phyloP scores from a whole-genome alignment of 192 early-diverging fungal species.

The Backusella parvicylindrica region DNA sequence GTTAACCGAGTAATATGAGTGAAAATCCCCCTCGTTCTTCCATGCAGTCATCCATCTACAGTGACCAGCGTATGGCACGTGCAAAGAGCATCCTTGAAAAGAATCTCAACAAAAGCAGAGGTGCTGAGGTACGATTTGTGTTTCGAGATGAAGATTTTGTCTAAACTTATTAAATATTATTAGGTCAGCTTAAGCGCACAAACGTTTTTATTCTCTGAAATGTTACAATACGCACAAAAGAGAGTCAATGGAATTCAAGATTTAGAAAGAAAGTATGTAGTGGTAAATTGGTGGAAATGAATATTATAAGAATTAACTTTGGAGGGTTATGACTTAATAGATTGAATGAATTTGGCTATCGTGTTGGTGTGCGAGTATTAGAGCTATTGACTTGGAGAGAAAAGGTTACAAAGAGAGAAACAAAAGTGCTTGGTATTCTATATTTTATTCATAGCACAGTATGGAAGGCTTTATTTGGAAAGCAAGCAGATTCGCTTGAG shows the following conservation, averaged over 20 bases:
- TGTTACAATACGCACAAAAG: constrained; percentile 96
- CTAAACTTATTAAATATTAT: not conserved
- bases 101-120: constrained; percentile 66
- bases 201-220: constrained; percentile 91
- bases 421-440: constrained; percentile 80
- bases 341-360: constrained; percentile 89
- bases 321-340: constrained; percentile 31
- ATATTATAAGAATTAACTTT: not conserved
- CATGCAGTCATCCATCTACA: constrained; percentile 21
- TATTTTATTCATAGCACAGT: constrained; percentile 92
- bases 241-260: constrained; percentile 92
- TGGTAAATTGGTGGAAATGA: not conserved
- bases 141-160: not conserved
- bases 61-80: constrained; percentile 14
- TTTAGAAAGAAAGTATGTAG: constrained; percentile 83
- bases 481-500: constrained; percentile 93
- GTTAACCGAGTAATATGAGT: constrained; percentile 1
- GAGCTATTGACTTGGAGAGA: constrained; percentile 93
- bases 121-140: constrained; percentile 55
- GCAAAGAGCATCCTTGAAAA: constrained; percentile 67
- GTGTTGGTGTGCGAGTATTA: constrained; percentile 83
- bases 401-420: constrained; percentile 85
- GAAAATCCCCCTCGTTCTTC: constrained; percentile 13
- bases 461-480: constrained; percentile 96
- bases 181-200: constrained; percentile 80